Percentiles rank a stretch among this genome's conserved stretches.
Evolutionary conservation across 768 basidiomycete species (phyloP).

Genomic region (Leccinum disarticulatum): DNA sequence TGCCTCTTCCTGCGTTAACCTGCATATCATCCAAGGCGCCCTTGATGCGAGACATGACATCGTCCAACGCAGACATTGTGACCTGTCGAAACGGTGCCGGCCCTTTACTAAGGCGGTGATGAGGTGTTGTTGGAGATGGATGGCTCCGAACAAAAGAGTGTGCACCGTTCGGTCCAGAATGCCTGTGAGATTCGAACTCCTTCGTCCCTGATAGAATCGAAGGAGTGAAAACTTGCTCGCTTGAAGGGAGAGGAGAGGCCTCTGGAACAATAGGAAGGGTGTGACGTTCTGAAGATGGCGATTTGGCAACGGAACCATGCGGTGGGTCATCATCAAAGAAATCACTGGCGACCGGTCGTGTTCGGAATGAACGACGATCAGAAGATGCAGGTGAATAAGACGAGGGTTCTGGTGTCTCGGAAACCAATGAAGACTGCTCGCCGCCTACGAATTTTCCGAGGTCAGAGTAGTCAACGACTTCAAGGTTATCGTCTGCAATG

Average conservation of each 20-base stretch:
- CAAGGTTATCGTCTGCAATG: slow-evolving; percentile 58
- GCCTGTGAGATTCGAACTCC: slow-evolving; percentile 21
- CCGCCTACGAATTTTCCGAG: slow-evolving; percentile 66
- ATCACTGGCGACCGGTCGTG: slow-evolving; percentile 63
- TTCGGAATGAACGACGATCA: slow-evolving; percentile 29
- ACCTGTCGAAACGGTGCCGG: slow-evolving; percentile 43
- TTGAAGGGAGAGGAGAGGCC: slow-evolving; percentile 5
- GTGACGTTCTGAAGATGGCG: slow-evolving; percentile 19
- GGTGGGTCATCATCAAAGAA: slow-evolving; percentile 60
- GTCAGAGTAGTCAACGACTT: slow-evolving; percentile 81
- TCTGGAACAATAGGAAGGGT: slow-evolving; percentile 19
- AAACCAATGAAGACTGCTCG: slow-evolving; percentile 16
- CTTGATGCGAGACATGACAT: slow-evolving; percentile 84
- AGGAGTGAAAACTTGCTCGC: slow-evolving; percentile 8
- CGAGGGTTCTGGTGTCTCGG: slow-evolving; percentile 15
- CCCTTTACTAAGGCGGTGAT: slow-evolving; percentile 25
- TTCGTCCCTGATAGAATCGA: slow-evolving; percentile 11
- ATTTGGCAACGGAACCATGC: slow-evolving; percentile 42
- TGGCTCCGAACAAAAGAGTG: slow-evolving; percentile 16
- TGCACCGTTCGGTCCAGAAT: slow-evolving; percentile 20
- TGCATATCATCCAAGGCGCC: slow-evolving; percentile 76
- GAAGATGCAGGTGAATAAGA: slow-evolving; percentile 19
- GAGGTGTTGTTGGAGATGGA: slow-evolving; percentile 14
- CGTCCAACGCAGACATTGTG: slow-evolving; percentile 73
- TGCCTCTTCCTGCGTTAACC: slow-evolving; percentile 35